Evolutionary conservation across 2,329 filamentous ascomycete genomes (phyloP), one percentile per base, ranked within the genome.

Genomic region (Fusarium illudens): DNA sequence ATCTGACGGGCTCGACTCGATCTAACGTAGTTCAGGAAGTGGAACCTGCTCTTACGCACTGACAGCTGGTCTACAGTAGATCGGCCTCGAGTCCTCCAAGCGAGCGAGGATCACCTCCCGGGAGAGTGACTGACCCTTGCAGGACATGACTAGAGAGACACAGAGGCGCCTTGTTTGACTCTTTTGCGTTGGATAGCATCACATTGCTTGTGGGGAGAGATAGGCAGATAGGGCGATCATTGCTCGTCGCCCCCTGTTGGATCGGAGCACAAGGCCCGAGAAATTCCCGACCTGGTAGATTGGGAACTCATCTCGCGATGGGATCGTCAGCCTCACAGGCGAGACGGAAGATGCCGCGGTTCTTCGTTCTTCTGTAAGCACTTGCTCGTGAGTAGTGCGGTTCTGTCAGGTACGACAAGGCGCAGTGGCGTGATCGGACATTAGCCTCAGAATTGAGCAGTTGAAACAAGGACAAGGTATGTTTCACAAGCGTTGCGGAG

Each of bases 121-220:
- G 19, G n/a, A 27, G 17, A 19, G 27, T 33, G 46, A 29, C n/a
- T 62, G 22, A 46, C 37, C 46, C 55, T 52, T 46, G 27, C 49
- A n/a, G 20, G 22, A 34, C 17, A 51, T 50, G 32, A 37, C 42
- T 36, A 37, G 42, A 25, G 15, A 37, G 42, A 25, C 12, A 30
- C 44, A 34, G 25, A 19, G 10, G 37, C 29, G 30, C n/a, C 51
- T 39, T 48, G 13, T 51, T 56, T 65, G 36, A 22, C 62, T 27
- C 22, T 50, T 65, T 44, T 42, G 62, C 50, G 33, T 34, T 61
- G 61, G 49, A 61, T 34, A 48, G 11, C 62, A 65, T 66, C 30
- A 22, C 64, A 66, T 55, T 51, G 58, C 9, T 54, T 58, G 62
- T 66, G 64, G 64, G 19, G 48, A 22, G 29, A 12, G 39, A 48